Conservation (phyloP, 176 grass and related monocot genomes). For the Carex kokanica region DNA sequence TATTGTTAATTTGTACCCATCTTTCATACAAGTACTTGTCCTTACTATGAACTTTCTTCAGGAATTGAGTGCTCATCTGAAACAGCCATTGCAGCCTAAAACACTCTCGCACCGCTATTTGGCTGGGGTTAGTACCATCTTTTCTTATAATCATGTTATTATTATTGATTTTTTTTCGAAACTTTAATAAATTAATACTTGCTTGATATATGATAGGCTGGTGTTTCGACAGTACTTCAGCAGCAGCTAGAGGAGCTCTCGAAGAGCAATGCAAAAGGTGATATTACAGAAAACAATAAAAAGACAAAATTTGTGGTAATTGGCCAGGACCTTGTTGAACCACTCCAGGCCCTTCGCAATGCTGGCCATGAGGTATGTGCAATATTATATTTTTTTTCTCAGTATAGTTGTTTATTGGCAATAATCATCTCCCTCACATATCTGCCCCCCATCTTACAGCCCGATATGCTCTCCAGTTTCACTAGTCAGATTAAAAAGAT, state of each 20-base stretch:
- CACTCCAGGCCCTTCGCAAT: slow-evolving; percentile 81
- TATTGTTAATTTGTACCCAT: slow-evolving; percentile 20
- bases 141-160: neutral
- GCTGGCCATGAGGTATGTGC: slow-evolving; percentile 66
- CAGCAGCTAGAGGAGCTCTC: slow-evolving; percentile 77
- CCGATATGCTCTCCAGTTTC: neutral
- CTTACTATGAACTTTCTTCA: slow-evolving; percentile 27
- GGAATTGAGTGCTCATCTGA: slow-evolving; percentile 64
- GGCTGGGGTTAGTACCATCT: slow-evolving; percentile 68
- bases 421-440: neutral
- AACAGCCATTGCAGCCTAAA: slow-evolving; percentile 59
- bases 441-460: neutral
- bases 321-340: slow-evolving; percentile 78
- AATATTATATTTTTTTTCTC: slow-evolving; percentile 1
- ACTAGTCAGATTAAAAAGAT: neutral
- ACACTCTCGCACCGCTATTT: slow-evolving; percentile 78
- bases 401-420: neutral
- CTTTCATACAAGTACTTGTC: slow-evolving; percentile 27
- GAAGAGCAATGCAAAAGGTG: slow-evolving; percentile 40
- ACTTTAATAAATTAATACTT: neutral
- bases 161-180: neutral
- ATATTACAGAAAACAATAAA: slow-evolving; percentile 37
- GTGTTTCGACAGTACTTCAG: slow-evolving; percentile 64
- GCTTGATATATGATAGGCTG: slow-evolving; percentile 41
- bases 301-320: slow-evolving; percentile 54